Percentiles rank a stretch among this genome's conserved stretches.
Evolutionary conservation across 495 filamentous ascomycete species (phyloP).

Genomic region (Trichoderma gamsii): DNA sequence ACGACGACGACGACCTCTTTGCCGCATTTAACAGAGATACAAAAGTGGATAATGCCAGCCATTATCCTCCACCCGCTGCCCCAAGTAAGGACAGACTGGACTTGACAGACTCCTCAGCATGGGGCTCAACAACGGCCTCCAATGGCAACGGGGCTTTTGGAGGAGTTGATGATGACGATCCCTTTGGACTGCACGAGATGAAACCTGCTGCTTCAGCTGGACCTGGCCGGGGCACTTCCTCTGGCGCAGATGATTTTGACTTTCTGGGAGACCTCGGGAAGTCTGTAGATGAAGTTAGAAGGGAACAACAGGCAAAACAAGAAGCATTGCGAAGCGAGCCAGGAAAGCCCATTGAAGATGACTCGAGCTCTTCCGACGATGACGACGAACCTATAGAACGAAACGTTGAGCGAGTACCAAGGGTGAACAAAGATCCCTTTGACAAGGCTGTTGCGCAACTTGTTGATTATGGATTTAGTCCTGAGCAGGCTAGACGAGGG

Average conservation of each 20-base stretch:
- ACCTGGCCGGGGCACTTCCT: not conserved
- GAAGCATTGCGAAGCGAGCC: constrained; percentile 35
- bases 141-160: constrained; percentile 22
- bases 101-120: constrained; percentile 35
- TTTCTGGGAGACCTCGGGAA: constrained; percentile 81
- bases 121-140: constrained; percentile 24
- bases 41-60: constrained; percentile 53
- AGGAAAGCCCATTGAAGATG: constrained; percentile 41
- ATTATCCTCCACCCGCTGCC: constrained; percentile 49
- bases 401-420: not conserved
- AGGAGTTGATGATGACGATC: constrained; percentile 59
- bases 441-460: constrained; percentile 83
- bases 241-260: constrained; percentile 73
- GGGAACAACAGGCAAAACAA: constrained; percentile 34
- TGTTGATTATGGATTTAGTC: constrained; percentile 90
- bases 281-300: constrained; percentile 71
- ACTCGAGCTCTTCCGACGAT: constrained; percentile 27
- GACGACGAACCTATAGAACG: not conserved
- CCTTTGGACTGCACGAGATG: constrained; percentile 76
- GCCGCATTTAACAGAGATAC: constrained; percentile 55
- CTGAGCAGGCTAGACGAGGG: constrained; percentile 71
- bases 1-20: constrained; percentile 53
- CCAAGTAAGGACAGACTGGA: constrained; percentile 22
- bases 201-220: constrained; percentile 40
- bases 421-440: constrained; percentile 48